Evolutionary conservation across 2,329 filamentous ascomycete genomes (phyloP).

Genomic region (Claviceps pazoutovae): DNA sequence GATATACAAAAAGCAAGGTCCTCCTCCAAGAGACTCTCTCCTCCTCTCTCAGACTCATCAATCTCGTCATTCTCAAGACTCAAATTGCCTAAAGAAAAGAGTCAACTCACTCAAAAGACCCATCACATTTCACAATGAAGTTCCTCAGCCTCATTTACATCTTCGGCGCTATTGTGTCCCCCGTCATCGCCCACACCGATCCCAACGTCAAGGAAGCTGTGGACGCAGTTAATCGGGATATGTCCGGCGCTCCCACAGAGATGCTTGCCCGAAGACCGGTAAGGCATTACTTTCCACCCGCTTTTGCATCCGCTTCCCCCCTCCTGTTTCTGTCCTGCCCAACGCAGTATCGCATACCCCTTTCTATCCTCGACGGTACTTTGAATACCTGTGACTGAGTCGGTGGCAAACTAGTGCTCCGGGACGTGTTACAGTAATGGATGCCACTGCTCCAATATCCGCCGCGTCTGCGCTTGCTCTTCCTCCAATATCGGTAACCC

Average conservation of each 20-base stretch:
- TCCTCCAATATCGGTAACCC: neutral
- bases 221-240: no score
- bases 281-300: no score
- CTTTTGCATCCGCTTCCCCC: no score
- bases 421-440: neutral
- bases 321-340: no score
- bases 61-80: neutral
- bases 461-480: neutral
- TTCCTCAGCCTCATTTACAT: neutral
- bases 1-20: neutral
- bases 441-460: neutral
- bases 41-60: neutral
- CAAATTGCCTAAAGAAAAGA: neutral
- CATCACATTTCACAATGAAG: neutral
- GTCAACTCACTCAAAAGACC: no score
- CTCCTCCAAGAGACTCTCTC: neutral
- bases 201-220: neutral
- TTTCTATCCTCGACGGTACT: no score
- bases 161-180: neutral
- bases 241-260: neutral
- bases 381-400: no score
- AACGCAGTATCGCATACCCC: no score
- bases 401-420: no score
- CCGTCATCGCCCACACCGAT: neutral
- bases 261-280: neutral